Evolutionary conservation across 83 land plant genomes (phyloP), one percentile per base, ranked within the genome.

Genomic region (Diphasiastrum complanatum): DNA sequence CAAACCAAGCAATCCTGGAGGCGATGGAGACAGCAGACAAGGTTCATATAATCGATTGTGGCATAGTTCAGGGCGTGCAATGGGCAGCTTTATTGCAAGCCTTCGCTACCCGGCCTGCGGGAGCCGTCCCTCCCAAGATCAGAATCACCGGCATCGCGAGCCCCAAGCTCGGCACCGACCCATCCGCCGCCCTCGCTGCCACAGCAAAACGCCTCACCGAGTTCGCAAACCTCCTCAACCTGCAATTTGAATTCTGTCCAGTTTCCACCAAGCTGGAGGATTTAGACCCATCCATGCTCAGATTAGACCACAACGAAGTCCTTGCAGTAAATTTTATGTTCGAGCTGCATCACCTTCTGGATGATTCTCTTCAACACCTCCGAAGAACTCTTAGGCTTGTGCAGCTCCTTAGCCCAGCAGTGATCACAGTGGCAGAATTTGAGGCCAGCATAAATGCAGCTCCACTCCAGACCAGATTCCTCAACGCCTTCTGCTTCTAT

Each of bases 291-390:
- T 41, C 45, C 0, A 41, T 41, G 45, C 45, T 41, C 18, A 18
- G n/a, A 1, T 14, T 41, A 0, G 45, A 41, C 12, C n/a, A 41
- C 0, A 18, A 41, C 18, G 45, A 41, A 18, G 45, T 18, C 12
- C n/a, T 41, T 41, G 45, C 45, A 41, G 45, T 41, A 18, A 41
- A 41, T 41, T 41, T 41, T 18, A 41, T 41, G 45, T 41, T 41
- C n/a, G n/a, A 41, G 45, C 45, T 41, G 12, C 45, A 41, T 41
- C 45, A 41, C 18, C 18, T 41, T 14, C 1, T 41, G 45, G 45
- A 41, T 41, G 45, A 41, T 18, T 41, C 45, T 18, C 12, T 41
- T 14, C n/a, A 41, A 18, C 0, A 14, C 12, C 18, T 41, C n/a
- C 12, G 45, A 18, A 41, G 45, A 1, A 18, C 18, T 41, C 45